Percentiles rank a stretch among this genome's conserved stretches.
These are phyloP conservation scores for Myriosclerotinia curreyana DNA, from an alignment of 2,329 filamentous ascomycete genomes.

Conservation along the genomic window DNA sequence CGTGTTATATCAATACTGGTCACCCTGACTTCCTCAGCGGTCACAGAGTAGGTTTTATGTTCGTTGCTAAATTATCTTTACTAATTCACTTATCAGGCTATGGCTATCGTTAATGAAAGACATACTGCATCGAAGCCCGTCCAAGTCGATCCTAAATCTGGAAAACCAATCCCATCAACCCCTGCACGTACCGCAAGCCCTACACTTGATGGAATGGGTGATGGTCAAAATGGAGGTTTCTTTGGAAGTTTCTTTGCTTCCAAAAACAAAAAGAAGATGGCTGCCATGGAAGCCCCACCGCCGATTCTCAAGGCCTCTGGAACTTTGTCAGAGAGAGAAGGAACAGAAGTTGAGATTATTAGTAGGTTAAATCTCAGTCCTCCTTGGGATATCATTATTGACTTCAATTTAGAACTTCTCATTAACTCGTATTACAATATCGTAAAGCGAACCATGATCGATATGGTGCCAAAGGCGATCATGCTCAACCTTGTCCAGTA, in stretches of 20 bases:
- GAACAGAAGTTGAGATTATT: constrained; percentile 96
- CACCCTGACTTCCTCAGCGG: constrained; percentile 98
- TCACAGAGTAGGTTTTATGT: constrained; percentile 59
- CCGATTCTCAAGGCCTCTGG: constrained; percentile 91
- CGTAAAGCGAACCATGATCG: constrained; percentile 96
- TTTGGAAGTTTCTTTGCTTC: constrained; percentile 98
- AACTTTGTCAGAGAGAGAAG: constrained; percentile 88
- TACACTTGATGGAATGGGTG: constrained; percentile 55
- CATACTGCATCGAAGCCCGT: constrained; percentile 79
- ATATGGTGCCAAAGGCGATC: constrained; percentile 99
- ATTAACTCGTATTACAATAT: constrained; percentile 99
- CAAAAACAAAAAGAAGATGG: constrained; percentile 99
- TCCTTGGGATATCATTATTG: constrained; percentile 23
- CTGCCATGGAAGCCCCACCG: constrained; percentile 96
- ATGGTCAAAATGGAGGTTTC: constrained; percentile 69
- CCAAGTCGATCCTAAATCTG: constrained; percentile 97
- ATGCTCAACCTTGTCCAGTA: constrained; percentile 97
- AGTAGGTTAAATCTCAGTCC: constrained; percentile 57
- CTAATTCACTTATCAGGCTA: constrained; percentile 55
- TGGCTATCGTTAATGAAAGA: constrained; percentile 96
- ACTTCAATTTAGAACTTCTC: constrained; percentile 65
- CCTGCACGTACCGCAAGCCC: constrained; percentile 76
- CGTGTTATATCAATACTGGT: constrained; percentile 97
- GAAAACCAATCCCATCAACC: constrained; percentile 77
- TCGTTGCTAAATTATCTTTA: constrained; percentile 30